phyloP scores from a whole-genome alignment of 1,139 yeast genomes.

The Chernovozyma sophiae-reginae region DNA sequence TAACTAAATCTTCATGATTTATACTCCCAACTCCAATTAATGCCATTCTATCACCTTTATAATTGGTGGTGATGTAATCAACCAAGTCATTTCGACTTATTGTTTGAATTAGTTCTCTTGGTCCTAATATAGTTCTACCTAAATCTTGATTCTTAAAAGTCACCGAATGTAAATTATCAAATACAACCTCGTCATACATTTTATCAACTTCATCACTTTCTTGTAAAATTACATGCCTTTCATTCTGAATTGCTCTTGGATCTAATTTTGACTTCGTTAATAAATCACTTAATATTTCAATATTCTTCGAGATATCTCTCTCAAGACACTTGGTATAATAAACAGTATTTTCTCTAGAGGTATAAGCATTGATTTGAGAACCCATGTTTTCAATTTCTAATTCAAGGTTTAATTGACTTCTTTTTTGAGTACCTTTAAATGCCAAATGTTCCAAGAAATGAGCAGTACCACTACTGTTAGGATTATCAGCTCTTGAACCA shows the following conservation, averaged over 20 bases:
- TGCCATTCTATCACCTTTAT: conserved; percentile 97
- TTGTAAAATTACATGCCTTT: conserved; percentile 91
- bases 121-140: conserved; percentile 97
- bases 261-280: conserved; percentile 83
- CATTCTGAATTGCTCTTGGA: conserved; percentile 83
- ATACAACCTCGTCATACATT: conserved; percentile 96
- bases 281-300: conserved; percentile 86
- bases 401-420: conserved; percentile 84
- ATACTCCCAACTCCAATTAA: conserved; percentile 94
- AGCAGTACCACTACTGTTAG: conserved; percentile 86
- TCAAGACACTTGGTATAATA: conserved; percentile 88
- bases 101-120: conserved; percentile 79
- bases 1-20: conserved; percentile 77
- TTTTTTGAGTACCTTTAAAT: conserved; percentile 82
- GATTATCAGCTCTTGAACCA: conserved; percentile 93
- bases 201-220: conserved; percentile 98
- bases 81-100: conserved; percentile 74
- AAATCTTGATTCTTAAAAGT: conserved; percentile 88
- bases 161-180: conserved; percentile 92
- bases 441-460: conserved; percentile 96
- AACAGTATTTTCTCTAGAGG: conserved; percentile 95
- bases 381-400: conserved; percentile 95
- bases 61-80: conserved; percentile 77
- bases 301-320: conserved; percentile 76
- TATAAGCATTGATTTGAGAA: conserved; percentile 94